A percentile compares a stretch with the other conserved stretches of the same genome.
These are phyloP conservation scores for Discostella pseudostelligera DNA, from an alignment of 108 stramenopile species.

Conservation along the genomic window DNA sequence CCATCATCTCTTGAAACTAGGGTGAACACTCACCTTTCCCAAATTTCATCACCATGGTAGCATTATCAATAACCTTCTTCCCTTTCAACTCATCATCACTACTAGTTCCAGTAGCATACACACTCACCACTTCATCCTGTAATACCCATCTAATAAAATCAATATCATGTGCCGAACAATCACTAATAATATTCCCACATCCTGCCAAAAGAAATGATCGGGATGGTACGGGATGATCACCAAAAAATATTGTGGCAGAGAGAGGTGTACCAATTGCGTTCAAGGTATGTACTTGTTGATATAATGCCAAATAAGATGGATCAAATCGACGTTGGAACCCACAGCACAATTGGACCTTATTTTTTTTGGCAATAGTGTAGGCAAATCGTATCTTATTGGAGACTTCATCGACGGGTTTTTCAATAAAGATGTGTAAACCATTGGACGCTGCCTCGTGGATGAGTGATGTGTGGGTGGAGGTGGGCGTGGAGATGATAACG, in stretches of 20 bases:
- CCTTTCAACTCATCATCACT: constrained; percentile 48
- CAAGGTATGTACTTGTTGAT: constrained; percentile 19
- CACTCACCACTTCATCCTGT: constrained; percentile 48
- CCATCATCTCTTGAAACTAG: too few relatives aligned
- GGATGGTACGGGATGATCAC: constrained; percentile 70
- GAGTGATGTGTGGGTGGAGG: constrained; percentile 48
- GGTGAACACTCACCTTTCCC: constrained; percentile 42
- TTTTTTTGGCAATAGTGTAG: constrained; percentile 31
- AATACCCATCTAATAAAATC: constrained; percentile 64
- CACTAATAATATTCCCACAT: constrained; percentile 72
- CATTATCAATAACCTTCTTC: constrained; percentile 66
- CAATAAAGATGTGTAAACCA: constrained; percentile 50
- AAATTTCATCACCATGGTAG: constrained; percentile 61
- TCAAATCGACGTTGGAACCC: constrained; percentile 81
- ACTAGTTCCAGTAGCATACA: constrained; percentile 63
- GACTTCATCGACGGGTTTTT: constrained; percentile 75
- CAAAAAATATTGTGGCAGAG: constrained; percentile 58
- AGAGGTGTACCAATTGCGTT: constrained; percentile 45
- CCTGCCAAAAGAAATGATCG: constrained; percentile 55
- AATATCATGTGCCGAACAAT: constrained; percentile 71
- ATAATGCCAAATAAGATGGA: constrained; percentile 51
- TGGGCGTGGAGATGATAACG: constrained; percentile 60
- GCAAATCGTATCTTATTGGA: constrained; percentile 41
- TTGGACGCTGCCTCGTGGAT: constrained; percentile 46
- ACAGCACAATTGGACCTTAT: constrained; percentile 57